Evolutionary conservation across 805 yeast genomes (phyloP), one percentile per base, ranked within the genome.

Genomic region (Nakazawaea wickerhamii): DNA sequence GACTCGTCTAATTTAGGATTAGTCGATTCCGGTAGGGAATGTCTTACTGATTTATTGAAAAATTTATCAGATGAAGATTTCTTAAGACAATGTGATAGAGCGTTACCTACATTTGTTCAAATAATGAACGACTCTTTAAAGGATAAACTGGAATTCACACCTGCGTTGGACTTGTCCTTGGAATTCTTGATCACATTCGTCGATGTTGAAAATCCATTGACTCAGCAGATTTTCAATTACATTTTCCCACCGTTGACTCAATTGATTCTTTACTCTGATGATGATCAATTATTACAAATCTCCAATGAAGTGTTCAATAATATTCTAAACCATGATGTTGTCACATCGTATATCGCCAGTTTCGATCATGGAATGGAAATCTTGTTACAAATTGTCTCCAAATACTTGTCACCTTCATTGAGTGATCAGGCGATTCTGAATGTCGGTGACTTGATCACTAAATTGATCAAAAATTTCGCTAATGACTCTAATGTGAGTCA

Each of bases 371-470:
- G 86, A 0, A 60, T 75, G 41, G 70, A 78, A 14, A 64, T 71
- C 2, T 67, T 86, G n/a, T 63, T 93, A 14, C 68, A 71, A 25
- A 75, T 84, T 11, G 79, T 83, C 2, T 75, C 85, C 3, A 79
- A 79, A 53, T 75, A 88, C 40, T 68, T 91, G 25, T 76, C 84
- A 1, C 86, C 95, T 1, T 68, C 70, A 6, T 66, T 85, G 44
- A 73, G 84, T 13, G 97, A 89, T 51, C 75, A 83, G 34, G 96
- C 95, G 0, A 90, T 95, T 1, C 70, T 81, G 61, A 82, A 84
- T 45, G 75, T 86, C 34, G 97, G 91, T 10, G 79, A 53, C 64
- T 51, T 64, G 36, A 44, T 64, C 17, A 50, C 55, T 7, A 39
- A 58, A 11, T 41, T 64, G 31, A 53, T 64, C 14, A 43, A 54